Evolutionary conservation across 257 asterid species (phyloP).

Genomic region (Craterostigma plantagineum): DNA sequence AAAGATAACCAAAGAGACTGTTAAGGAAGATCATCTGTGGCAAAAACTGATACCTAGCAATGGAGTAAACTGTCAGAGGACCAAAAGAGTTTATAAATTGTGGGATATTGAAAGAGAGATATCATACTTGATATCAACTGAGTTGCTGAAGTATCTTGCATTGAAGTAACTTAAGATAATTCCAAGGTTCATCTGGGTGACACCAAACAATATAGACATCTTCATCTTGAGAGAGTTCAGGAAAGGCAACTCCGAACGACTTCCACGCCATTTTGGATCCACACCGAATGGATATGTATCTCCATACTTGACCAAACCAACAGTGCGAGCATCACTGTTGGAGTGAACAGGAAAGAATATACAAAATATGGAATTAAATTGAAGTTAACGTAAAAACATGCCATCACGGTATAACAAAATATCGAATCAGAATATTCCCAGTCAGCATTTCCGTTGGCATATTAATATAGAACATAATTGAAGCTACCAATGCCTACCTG

Average conservation of each 20-base stretch:
- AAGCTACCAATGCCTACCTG: conserved; percentile 32
- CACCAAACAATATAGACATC: conserved; percentile 82
- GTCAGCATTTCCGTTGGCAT: too few species aligned
- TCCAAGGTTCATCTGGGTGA: conserved; percentile 93
- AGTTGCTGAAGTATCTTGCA: conserved; percentile 56
- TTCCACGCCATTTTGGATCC: conserved; percentile 98
- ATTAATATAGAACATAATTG: too few species aligned
- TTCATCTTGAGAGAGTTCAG: conserved; percentile 96
- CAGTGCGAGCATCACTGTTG: conserved; percentile 58
- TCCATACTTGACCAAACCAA: conserved; percentile 50
- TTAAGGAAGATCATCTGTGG: conserved; percentile 92
- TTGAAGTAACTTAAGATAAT: conserved; percentile 74
- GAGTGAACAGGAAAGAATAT: too few species aligned
- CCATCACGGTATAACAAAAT: too few species aligned
- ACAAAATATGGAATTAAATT: too few species aligned
- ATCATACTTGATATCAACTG: conserved; percentile 56
- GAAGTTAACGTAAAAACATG: too few species aligned
- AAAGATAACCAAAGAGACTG: conserved; percentile 93
- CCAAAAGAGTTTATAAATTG: conserved; percentile 1
- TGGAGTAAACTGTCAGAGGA: conserved; percentile 9
- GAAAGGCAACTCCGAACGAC: conserved; percentile 95
- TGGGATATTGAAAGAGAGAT: conserved; percentile 5
- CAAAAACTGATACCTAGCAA: conserved; percentile 78
- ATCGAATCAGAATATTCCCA: too few species aligned
- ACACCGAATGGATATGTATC: conserved; percentile 95